A percentile compares a stretch with the other conserved stretches of the same genome.
Conservation (phyloP, 2,329 filamentous ascomycete genomes). For the Aspergillus fijiensis region DNA sequence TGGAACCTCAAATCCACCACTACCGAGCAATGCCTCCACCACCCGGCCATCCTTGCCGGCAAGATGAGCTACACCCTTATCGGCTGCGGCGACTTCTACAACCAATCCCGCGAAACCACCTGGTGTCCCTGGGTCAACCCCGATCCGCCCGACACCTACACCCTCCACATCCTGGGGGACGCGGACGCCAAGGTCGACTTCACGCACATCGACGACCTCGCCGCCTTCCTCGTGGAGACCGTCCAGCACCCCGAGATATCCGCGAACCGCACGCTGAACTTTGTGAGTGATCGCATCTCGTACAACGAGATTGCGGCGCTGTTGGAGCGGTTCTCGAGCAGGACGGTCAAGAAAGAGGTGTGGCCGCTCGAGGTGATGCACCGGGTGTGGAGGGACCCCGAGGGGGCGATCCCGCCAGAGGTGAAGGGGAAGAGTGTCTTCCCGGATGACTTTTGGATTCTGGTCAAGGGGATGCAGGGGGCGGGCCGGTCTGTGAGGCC, state of each 20-base stretch:
- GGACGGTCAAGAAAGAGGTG: constrained; percentile 12
- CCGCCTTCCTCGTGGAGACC: constrained; percentile 25
- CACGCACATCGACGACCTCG: constrained; percentile 28
- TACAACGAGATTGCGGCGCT: constrained; percentile 22
- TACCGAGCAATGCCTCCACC: neutral
- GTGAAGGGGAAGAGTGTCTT: neutral
- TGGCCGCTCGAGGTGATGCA: constrained; percentile 20
- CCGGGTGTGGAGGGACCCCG: too few species aligned
- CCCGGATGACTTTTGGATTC: neutral
- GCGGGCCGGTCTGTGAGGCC: neutral
- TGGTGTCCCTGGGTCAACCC: constrained; percentile 30
- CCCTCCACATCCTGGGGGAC: constrained; percentile 25
- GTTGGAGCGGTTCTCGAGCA: constrained; percentile 21
- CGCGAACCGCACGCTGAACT: constrained; percentile 24
- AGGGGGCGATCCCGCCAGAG: too few species aligned
- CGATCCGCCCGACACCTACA: constrained; percentile 18
- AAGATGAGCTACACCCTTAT: constrained; percentile 30
- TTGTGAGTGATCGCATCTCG: constrained; percentile 26
- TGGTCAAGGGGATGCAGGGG: neutral
- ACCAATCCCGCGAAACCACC: constrained; percentile 27
- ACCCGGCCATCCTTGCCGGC: neutral
- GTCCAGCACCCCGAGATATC: constrained; percentile 23
- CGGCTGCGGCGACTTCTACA: constrained; percentile 34
- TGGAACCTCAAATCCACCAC: neutral
- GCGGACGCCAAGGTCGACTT: constrained; percentile 25